These are phyloP conservation scores for Lophiotrema nucula DNA, from an alignment of 495 filamentous ascomycete genomes.

Conservation along the genomic window DNA sequence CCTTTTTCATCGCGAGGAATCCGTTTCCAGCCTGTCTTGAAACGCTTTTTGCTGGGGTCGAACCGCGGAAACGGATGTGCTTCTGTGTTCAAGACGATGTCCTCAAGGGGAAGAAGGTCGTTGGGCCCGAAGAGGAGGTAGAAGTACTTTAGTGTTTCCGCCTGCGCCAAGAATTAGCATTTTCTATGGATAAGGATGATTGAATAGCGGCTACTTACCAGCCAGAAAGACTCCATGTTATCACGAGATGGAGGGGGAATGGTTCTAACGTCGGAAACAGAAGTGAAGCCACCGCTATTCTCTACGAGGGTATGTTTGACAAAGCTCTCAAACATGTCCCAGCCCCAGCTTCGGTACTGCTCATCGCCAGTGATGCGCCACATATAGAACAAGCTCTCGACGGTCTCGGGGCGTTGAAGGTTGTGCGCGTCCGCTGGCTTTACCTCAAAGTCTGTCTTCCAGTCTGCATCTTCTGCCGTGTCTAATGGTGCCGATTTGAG, in stretches of 20 bases:
- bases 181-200: background rate
- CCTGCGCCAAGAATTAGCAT: constrained; percentile 47
- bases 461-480: constrained; percentile 53
- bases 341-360: constrained; percentile 93
- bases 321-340: constrained; percentile 96
- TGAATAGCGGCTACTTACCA: no score
- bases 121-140: constrained; percentile 88
- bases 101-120: constrained; percentile 78
- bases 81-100: constrained; percentile 93
- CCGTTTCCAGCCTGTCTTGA: constrained; percentile 86
- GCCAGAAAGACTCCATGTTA: constrained; percentile 55
- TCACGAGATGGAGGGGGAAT: constrained; percentile 39
- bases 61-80: constrained; percentile 90
- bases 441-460: constrained; percentile 75
- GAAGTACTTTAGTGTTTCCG: constrained; percentile 97
- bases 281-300: constrained; percentile 73
- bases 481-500: constrained; percentile 47
- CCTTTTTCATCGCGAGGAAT: constrained; percentile 52
- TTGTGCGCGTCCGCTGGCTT: constrained; percentile 79
- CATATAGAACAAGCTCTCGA: constrained; percentile 96
- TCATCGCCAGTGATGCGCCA: constrained; percentile 94
- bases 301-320: constrained; percentile 74
- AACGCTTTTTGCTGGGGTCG: constrained; percentile 63
- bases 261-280: constrained; percentile 66
- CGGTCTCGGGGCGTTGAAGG: constrained; percentile 91